Conservation (phyloP, 129 eudicot species). For the Rutidosis leptorrhynchoides region DNA sequence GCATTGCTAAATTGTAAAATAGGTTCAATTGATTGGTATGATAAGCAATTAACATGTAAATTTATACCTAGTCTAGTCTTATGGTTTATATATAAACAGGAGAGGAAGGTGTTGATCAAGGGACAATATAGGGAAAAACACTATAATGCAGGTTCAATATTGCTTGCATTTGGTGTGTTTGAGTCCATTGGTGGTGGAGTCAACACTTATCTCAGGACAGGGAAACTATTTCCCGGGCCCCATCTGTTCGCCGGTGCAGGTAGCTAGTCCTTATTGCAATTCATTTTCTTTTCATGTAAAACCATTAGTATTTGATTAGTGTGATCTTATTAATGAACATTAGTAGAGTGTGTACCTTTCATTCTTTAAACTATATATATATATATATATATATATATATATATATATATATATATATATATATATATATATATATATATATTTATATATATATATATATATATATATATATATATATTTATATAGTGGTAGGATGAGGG, state of each 20-base stretch:
- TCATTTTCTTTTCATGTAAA: background rate
- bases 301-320: too few species aligned
- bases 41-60: too few species aligned
- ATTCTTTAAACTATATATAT: background rate
- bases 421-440: too few species aligned
- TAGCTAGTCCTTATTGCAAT: conserved; percentile 14
- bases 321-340: too few species aligned
- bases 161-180: conserved; percentile 85
- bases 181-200: conserved; percentile 85
- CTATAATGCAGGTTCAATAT: conserved; percentile 90
- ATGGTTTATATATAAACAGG: conserved; percentile 36
- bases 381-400: too few species aligned
- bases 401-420: too few species aligned
- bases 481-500: too few species aligned
- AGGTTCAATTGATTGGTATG: too few species aligned
- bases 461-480: too few species aligned
- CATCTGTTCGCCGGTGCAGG: conserved; percentile 95
- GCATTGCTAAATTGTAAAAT: too few species aligned
- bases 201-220: conserved; percentile 87
- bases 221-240: conserved; percentile 95
- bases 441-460: too few species aligned
- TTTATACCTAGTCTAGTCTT: background rate
- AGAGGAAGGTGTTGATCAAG: conserved; percentile 81
- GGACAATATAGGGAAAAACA: conserved; percentile 84
- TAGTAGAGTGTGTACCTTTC: background rate